phyloP scores from a whole-genome alignment of 495 filamentous ascomycete species.

The Neurospora sublineolata region DNA sequence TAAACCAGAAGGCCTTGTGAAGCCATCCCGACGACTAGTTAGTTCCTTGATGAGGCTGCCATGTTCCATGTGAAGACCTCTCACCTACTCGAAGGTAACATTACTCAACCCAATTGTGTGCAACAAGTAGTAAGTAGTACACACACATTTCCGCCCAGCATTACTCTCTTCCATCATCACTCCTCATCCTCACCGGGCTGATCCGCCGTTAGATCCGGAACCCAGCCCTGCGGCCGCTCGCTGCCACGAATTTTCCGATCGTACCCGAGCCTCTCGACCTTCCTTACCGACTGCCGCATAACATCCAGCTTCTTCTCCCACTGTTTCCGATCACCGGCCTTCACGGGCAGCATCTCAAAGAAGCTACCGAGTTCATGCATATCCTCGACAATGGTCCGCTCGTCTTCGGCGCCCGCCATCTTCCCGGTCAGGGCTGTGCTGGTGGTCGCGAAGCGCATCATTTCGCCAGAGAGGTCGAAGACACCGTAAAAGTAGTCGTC shows the following conservation, averaged over 20 bases:
- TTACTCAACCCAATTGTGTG: background rate
- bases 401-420: slow-evolving; percentile 30
- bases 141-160: background rate
- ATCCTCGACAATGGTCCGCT: slow-evolving; percentile 57
- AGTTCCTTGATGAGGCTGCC: background rate
- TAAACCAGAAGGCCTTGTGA: background rate
- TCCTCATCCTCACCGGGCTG: slow-evolving; percentile 3
- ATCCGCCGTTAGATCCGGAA: slow-evolving; percentile 54
- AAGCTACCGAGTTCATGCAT: slow-evolving; percentile 58
- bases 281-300: slow-evolving; percentile 79
- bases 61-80: background rate
- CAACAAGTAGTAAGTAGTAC: background rate
- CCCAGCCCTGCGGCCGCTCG: slow-evolving; percentile 86
- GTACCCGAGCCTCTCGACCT: slow-evolving; percentile 86
- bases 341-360: slow-evolving; percentile 60
- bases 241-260: slow-evolving; percentile 74
- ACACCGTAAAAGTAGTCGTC: slow-evolving; percentile 87
- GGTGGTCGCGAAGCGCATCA: slow-evolving; percentile 92
- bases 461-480: slow-evolving; percentile 84
- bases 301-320: slow-evolving; percentile 72
- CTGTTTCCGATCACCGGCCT: slow-evolving; percentile 21
- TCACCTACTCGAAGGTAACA: background rate
- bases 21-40: background rate
- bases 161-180: background rate
- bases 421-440: slow-evolving; percentile 54